Base-by-base conservation (phyloP, 2,329 filamentous ascomycete genomes). In the Neofusicoccum ribis region DNA sequence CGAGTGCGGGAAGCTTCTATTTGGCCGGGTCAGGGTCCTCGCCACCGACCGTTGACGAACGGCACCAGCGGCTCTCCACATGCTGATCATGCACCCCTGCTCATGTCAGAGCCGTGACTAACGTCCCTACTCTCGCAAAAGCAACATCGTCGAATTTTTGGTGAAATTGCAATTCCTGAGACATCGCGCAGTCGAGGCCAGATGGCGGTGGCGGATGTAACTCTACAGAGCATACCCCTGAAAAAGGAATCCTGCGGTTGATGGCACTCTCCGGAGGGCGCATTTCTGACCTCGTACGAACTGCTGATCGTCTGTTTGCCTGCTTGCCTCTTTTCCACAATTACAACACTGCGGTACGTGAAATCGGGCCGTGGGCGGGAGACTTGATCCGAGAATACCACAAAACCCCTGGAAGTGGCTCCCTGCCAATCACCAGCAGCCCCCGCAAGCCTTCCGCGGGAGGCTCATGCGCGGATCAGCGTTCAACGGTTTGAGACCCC, bases 401-500 rank as follows among this genome's bases (percentile, higher is more conserved):
- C 41, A 17, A 27, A n/a, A 46, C 17, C 23, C 20, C 41, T 34
- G 27, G 23, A 6, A 9, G 15, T 1, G 23, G 23, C 15, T 34
- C 3, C 15, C 56, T 47, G n/a, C 56, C 56, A 60, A 60, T 60
- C 56, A 47, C 43, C 7, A 2, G 27, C 2, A 17, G 31, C n/a
- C 5, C n/a, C 15, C 23, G 31, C n/a, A 31, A 60, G 43, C 20
- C 43, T 60, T 46, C 27, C 31, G 41, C 56, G 23, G 43, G 43
- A 44, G 43, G 31, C 44, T 37, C 41, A 17, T 46, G 56, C 56
- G 17, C 56, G 11, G 41, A 60, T 60, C 56, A 47, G 56, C 56
- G 41, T 47, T 60, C 43, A 60, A 60, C 43, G 43, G 56, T 37
- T 60, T 60, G 56, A 60, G 27, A 60, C 23, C 56, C 56, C 31